These are phyloP conservation scores for Alternaria dauci DNA, from an alignment of 2,329 filamentous ascomycete species.

Conservation along the genomic window DNA sequence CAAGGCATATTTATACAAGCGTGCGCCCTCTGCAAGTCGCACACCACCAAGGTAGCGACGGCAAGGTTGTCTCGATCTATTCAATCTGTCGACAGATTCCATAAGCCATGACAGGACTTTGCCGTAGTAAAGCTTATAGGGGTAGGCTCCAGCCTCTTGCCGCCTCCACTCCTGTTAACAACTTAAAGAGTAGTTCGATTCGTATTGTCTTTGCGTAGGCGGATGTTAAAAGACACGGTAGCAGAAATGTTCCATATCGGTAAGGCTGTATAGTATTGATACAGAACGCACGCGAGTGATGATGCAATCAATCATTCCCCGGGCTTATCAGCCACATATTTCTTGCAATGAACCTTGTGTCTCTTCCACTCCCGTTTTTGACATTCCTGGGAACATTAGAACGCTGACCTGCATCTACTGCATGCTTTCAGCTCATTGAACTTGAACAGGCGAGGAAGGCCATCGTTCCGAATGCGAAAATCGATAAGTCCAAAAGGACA, in stretches of 20 bases:
- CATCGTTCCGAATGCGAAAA: not conserved
- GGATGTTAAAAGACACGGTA: no score
- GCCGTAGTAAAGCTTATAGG: accelerated
- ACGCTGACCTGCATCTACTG: not conserved
- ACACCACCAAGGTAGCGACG: no score
- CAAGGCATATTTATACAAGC: no score
- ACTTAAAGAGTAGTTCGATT: no score
- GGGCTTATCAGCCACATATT: not conserved
- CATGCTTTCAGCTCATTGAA: not conserved
- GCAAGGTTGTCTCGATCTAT: no score
- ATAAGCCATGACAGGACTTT: no score
- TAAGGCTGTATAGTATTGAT: no score
- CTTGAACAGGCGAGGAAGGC: not conserved
- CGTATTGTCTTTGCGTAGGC: no score
- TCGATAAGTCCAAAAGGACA: not conserved
- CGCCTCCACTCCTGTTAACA: no score
- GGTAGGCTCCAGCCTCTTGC: accelerated
- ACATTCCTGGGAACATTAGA: not conserved
- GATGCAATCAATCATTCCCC: not conserved
- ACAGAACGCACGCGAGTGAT: not conserved
- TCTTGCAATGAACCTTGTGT: not conserved
- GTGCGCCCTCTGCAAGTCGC: no score
- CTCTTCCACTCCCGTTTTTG: conserved; percentile 1
- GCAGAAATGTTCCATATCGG: no score
- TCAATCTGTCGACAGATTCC: no score